Percentiles rank a stretch among this genome's conserved stretches.
Evolutionary conservation across 768 basidiomycete genomes (phyloP).

Genomic region (Naematelia aurantialba): DNA sequence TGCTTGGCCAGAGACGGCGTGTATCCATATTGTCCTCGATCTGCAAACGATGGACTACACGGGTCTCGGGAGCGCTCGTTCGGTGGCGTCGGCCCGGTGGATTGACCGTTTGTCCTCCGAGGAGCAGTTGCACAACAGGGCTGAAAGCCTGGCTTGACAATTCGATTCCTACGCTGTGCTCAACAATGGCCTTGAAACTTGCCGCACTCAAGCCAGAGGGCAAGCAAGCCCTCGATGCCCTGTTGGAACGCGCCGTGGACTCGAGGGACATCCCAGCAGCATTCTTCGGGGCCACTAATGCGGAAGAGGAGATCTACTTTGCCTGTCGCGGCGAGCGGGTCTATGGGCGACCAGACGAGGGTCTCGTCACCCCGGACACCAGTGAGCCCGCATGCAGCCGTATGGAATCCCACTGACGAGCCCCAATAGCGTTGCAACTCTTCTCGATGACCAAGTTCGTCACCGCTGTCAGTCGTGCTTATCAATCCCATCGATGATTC

Average conservation of each 20-base stretch:
- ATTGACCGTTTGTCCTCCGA: not conserved
- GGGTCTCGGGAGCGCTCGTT: not conserved
- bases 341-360: constrained; percentile 4
- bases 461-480: not conserved
- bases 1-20: not conserved
- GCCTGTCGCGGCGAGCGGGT: not conserved
- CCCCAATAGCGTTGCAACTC: constrained; percentile 1
- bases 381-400: not conserved
- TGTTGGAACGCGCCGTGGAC: not conserved
- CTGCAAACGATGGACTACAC: not conserved
- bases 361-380: constrained; percentile 1
- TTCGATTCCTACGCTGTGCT: not conserved
- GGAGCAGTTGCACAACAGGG: too few species aligned
- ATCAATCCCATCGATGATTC: not conserved
- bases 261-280: not conserved
- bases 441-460: constrained; percentile 6
- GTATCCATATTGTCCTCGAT: not conserved
- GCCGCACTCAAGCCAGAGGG: not conserved
- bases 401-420: not conserved
- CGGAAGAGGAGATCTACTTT: constrained; percentile 10
- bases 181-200: not conserved
- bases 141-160: not conserved
- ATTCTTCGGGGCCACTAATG: constrained; percentile 1
- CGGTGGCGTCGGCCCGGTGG: too few species aligned
- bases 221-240: constrained; percentile 4